Base-by-base conservation (phyloP, 2,329 filamentous ascomycete species). In the Fusarium duplospermum region DNA sequence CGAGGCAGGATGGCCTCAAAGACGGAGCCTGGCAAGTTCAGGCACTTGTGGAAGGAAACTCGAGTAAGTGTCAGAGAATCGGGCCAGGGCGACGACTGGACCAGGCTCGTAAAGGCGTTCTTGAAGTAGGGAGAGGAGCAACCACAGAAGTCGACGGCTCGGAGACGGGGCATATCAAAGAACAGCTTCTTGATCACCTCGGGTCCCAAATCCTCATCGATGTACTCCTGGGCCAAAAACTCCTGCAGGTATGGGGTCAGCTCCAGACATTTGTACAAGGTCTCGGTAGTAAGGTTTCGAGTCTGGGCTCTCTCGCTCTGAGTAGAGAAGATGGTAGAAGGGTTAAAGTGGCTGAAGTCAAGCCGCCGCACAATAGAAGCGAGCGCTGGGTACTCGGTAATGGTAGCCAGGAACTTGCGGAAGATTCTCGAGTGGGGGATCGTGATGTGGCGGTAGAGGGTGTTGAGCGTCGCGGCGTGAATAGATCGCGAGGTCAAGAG, bases 301-400 rank as follows among this genome's bases (percentile, higher is more conserved):
- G 93, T 93, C 82, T 93, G 89, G 24, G 89, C 88, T 67, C 94
- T 92, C 87, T 94, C 92, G 81, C 91, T 90, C 74, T 91, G 92
- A 18, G 92, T 94, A 70, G 90, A 89, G 79, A 95, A 94, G 72
- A 94, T 87, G 64, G 93, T 92, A 64, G 93, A 91, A 24, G 93
- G 93, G 81, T 94, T 95, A 83, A 95, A 95, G 85, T 95, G 93
- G 71, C 93, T 95, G 78, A 96, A 95, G 83, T 96, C 94, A 54
- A 96, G 85, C 60, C 94, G 92, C 67, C 93, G 91, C 52, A 96
- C 93, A 77, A 95, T 90, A 45, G 90, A 92, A 54, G 93, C 94
- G 63, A 95, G 86, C 10, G 90, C 86, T 3, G 90, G 89, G 80
- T 95, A 91, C 67, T 89, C 84, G 54, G 86, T 85, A 73, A 96